Evolutionary conservation across 306 rosid species (phyloP), one percentile per base, ranked within the genome.

Genomic region (Vicia sativa): DNA sequence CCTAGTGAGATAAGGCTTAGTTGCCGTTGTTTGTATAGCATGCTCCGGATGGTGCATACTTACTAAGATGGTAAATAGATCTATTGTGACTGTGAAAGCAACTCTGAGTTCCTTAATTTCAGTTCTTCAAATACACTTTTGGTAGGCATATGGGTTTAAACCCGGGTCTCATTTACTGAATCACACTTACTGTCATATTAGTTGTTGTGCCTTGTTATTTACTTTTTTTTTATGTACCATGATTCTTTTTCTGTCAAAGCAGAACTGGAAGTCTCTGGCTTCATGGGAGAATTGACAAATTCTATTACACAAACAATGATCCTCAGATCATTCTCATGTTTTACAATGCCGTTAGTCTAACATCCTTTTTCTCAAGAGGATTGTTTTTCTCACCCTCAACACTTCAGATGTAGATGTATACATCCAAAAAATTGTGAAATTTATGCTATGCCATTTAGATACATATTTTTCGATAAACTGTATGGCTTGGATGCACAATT

Each of bases 31-130:
- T 21, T 53, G 35, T 53, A 53, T 12, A 53, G 35, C 59, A 11
- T 50, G 31, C 19, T 67, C n/a, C 7, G 61, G 49, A 31, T 67
- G 42, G 61, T 35, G 55, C 42, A 12, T 50, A 18, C n/a, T 12
- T 16, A 12, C 10, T 6, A 45, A 63, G 37, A 43, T 37, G 3
- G 31, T 14, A 31, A 57, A 14, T n/a, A 29, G 63, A 57, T 57
- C 25, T 14, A 11, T 29, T 57, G 23, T 14, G 43, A 13, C 19
- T 55, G 62, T 52, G 34, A 21, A 52, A 10, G 58, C 10, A 52
- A 52, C 34, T 21, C n/a, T 21, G 3, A 50, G 13, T 50, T 50
- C 29, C 12, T 9, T 50, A 50, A 49, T 49, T 21, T 18, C 9
- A 52, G 58, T 52, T 52, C 31, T 19, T 21, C 58, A 11, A 16